These are phyloP conservation scores for Taphrina betulina DNA, from an alignment of 1,139 yeast species.

Conservation along the genomic window DNA sequence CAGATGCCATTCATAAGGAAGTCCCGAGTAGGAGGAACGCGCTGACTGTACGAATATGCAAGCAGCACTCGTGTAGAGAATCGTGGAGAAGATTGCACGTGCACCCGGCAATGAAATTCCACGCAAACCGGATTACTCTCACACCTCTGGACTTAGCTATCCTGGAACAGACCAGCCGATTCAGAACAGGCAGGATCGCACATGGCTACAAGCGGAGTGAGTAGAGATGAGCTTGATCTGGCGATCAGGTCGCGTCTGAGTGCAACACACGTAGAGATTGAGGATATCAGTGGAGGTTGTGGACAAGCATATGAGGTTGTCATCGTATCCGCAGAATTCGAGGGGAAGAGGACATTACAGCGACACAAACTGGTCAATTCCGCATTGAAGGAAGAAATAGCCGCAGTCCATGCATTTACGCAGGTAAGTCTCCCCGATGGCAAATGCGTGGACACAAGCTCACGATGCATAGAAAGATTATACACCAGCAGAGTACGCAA, in stretches of 20 bases:
- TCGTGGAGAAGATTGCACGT: too few species aligned
- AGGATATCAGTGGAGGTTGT: conserved; percentile 59
- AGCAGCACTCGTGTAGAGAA: too few species aligned
- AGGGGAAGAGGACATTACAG: conserved; percentile 78
- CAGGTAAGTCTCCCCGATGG: conserved; percentile 74
- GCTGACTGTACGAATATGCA: too few species aligned
- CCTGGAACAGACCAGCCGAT: not conserved
- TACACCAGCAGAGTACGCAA: conserved; percentile 43
- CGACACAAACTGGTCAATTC: conserved; percentile 83
- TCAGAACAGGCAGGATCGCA: not conserved
- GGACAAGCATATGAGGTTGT: conserved; percentile 80
- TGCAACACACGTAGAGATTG: conserved; percentile 31
- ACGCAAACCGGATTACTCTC: too few species aligned
- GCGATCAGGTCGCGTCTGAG: conserved; percentile 26
- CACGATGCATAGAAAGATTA: conserved; percentile 40
- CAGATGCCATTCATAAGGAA: conserved; percentile 11
- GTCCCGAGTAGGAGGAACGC: too few species aligned
- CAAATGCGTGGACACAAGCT: conserved; percentile 39
- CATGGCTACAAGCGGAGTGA: conserved; percentile 27
- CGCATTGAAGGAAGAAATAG: conserved; percentile 76
- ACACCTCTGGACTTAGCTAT: too few species aligned
- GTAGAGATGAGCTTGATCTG: conserved; percentile 22
- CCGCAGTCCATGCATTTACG: conserved; percentile 88
- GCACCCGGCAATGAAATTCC: too few species aligned
- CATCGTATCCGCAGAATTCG: conserved; percentile 74